Base-by-base conservation (phyloP, 2,329 filamentous ascomycete species). In the Aspergillus clavatus region DNA sequence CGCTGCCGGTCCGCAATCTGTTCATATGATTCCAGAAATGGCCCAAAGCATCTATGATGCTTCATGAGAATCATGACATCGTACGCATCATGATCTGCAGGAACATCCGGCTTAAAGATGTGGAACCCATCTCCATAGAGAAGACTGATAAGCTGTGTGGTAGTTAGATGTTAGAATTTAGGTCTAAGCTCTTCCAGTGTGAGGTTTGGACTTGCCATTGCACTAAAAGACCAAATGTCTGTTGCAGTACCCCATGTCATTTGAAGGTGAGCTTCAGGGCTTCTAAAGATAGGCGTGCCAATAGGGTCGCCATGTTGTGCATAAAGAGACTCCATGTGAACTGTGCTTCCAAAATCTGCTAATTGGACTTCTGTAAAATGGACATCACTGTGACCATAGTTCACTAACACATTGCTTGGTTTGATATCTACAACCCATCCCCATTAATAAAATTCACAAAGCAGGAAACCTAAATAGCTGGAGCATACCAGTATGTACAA, bases 171-270 rank as follows among this genome's bases (percentile, higher is more conserved):
- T 28, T 12, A 28, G 1, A 3, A 22, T 4, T 23, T 5, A 0
- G 12, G 10, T 14, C 27, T 28, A 3, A 28, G 1, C 1, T 12
- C n/a, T 28, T 28, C 5, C 5, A 2, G 7, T 6, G 7, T 12
- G 22, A 7, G 21, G n/a, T 40, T 22, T 24, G 33, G 16, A 43
- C 42, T 45, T 53, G 49, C 55, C 35, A 52, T 53, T 42, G 50
- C 43, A 19, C 51, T 46, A 44, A 55, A 56, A 14, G 51, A 57
- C 56, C 51, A 60, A 38, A 60, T 57, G 38, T 60, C 53, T 12
- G 54, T 51, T 16, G 47, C 28, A n/a, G 56, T 53, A 38, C 46
- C 43, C 54, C 54, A 58, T 37, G 24, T 40, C 26, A 58, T 46
- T 38, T 48, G 16, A 19, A 57, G 44, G 14, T 55, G 51, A 10